Base-by-base conservation (phyloP, 2,329 filamentous ascomycete species). In the Boeremia exigua region DNA sequence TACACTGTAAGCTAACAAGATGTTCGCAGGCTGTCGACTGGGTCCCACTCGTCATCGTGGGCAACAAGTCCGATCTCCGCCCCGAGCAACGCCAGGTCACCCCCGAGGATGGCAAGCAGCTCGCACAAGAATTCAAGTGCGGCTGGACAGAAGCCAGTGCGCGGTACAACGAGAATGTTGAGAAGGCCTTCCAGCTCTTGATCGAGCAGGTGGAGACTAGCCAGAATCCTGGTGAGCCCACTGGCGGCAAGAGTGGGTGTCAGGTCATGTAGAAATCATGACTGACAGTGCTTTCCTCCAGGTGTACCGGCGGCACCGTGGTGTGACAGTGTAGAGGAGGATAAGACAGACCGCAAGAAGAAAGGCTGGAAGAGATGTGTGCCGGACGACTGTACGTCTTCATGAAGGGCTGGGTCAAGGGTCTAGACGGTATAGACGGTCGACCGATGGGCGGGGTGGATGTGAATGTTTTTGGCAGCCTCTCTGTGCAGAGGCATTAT, bases 111-210 rank as follows among this genome's bases (percentile, higher is more conserved):
- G 95, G 93, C 65, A 90, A 89, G 75, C 89, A 89, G 71, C 81
- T 97, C 37, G 88, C 90, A 7, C 89, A 94, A 69, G 91, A 95
- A 77, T 89, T 96, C 76, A 88, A 91, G 61, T 98, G 94, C 77
- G 92, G 89, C 33, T 97, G 92, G 86, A 96, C 92, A 43, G 95
- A 99, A 79, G 92, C 95, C 52, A 96, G 91, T 72, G 95, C 95
- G 27, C 86, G 93, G 54, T 96, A 95, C 78, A 93, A 97, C 76
- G 91, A 93, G 80, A 96, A 98, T 74, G 95, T 99, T 44, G 83
- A 84, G 67, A 93, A 92, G 77, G 91, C 92, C 2, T 99, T 99
- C 73, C 94, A 98, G 78, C 83, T 96, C 61, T 88, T 99, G 81
- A 92, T 99, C 68, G 91, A 85, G 44, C 91, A 98, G 81, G 93